Base-by-base conservation (phyloP, 306 rosid species). In the Bauhinia variegata region DNA sequence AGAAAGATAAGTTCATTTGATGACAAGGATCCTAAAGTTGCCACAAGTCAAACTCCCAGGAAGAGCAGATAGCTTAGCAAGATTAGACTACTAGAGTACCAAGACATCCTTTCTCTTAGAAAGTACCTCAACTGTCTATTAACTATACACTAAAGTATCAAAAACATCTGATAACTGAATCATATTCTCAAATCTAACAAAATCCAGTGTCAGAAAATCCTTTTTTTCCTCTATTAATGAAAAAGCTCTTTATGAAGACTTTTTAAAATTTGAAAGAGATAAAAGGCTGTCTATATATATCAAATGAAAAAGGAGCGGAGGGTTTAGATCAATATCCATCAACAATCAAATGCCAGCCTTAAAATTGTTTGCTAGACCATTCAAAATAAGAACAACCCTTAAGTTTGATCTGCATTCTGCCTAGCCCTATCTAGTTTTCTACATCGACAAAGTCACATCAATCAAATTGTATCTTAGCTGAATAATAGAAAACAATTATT, bases 371-470 rank as follows among this genome's bases (percentile, higher is more conserved):
- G 60, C 42, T 13, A 55, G 5, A 14, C 18, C 7, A 59, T 11
- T 7, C 8, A 4, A 18, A 11, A 15, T 5, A 4, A 4, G 13
- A 33, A n/a, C 2, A 9, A 46, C 8, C 6, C 6, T 23, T 11
- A 58, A 36, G 42, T 57, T 46, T 75, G 60, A 23, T 37, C 47
- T 17, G 6, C 71, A 76, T 9, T 55, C 19, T 54, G 54, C 52
- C 60, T 43, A 14, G n/a, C 28, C 18, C 16, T 16, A 63, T 63
- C 37, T 73, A 60, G 19, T 23, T 68, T 15, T 16, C 75, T 30
- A 38, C 39, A 68, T 42, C 31, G 13, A 48, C 3, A 11, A 15
- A 51, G 64, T 49, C 17, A 34, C 56, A 64, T 41, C 37, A 43
- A 13, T 38, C 56, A 64, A 73, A 56, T 48, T 34, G 32, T 8